phyloP scores from a whole-genome alignment of 257 asterid genomes.

The Solanum chilense region DNA sequence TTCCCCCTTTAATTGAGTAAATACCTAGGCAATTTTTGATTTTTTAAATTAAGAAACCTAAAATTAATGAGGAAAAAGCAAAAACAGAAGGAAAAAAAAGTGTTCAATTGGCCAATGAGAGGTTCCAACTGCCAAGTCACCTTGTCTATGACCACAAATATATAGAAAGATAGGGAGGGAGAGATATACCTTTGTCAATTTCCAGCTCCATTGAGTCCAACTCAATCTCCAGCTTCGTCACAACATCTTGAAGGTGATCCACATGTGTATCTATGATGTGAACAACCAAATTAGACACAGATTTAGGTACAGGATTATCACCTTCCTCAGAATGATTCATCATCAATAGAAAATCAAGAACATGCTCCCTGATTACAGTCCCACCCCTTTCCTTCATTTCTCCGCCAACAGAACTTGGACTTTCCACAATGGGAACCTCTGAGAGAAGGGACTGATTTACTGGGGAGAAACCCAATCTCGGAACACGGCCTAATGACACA shows the following conservation, averaged over 20 bases:
- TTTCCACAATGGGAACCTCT: constrained; percentile 75
- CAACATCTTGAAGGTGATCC: constrained; percentile 94
- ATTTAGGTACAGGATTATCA: constrained; percentile 92
- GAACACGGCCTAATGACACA: constrained; percentile 89
- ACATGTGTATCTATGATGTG: constrained; percentile 88
- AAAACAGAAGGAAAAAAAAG: background rate
- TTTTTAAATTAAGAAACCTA: background rate
- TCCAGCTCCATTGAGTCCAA: constrained; percentile 78
- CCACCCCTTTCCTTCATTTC: constrained; percentile 44
- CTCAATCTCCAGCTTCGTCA: constrained; percentile 87
- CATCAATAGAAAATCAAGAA: constrained; percentile 66
- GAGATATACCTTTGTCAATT: constrained; percentile 69
- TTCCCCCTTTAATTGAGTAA: background rate
- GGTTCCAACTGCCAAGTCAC: background rate
- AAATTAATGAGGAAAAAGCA: background rate
- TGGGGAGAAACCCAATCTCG: constrained; percentile 78
- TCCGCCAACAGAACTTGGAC: constrained; percentile 20
- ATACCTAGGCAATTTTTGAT: background rate
- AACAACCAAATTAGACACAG: constrained; percentile 76
- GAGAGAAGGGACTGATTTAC: constrained; percentile 56
- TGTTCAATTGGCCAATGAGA: background rate
- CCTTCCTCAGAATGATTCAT: constrained; percentile 96
- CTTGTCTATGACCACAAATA: background rate
- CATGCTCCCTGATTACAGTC: constrained; percentile 68
- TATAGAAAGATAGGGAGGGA: background rate